A percentile compares a stretch with the other conserved stretches of the same genome.
phyloP scores from a whole-genome alignment of 1,139 yeast species.

The Meyerozyma guilliermondii region DNA sequence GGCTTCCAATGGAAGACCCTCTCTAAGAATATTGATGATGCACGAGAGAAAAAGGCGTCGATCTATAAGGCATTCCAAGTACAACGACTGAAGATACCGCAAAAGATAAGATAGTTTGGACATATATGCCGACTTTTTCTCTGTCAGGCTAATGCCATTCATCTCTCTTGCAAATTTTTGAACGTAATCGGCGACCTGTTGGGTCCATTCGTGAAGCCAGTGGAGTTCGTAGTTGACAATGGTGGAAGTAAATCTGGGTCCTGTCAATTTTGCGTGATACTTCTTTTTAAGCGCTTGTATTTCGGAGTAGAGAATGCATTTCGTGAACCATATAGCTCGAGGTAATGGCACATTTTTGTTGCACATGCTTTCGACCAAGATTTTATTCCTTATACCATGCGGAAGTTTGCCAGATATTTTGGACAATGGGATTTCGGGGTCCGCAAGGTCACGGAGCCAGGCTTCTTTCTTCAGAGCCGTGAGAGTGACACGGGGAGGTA shows the following conservation, averaged over 20 bases:
- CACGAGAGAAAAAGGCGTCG: slow-evolving; percentile 57
- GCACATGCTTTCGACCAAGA: slow-evolving; percentile 68
- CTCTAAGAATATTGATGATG: slow-evolving; percentile 52
- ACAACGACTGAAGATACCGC: slow-evolving; percentile 57
- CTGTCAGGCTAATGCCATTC: slow-evolving; percentile 19
- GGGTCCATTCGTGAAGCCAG: slow-evolving; percentile 88
- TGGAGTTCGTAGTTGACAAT: slow-evolving; percentile 43
- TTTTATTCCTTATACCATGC: slow-evolving; percentile 77
- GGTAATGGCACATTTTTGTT: slow-evolving; percentile 61
- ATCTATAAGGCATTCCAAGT: slow-evolving; percentile 64
- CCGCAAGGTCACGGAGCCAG: slow-evolving; percentile 80
- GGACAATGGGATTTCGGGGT: slow-evolving; percentile 58
- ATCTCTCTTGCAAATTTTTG: slow-evolving; percentile 46
- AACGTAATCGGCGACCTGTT: slow-evolving; percentile 60
- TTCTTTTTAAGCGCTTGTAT: slow-evolving; percentile 63
- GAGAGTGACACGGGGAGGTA: slow-evolving; percentile 83
- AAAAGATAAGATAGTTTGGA: slow-evolving; percentile 53
- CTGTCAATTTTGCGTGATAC: slow-evolving; percentile 6
- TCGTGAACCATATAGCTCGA: slow-evolving; percentile 86
- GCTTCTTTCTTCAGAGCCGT: slow-evolving; percentile 81
- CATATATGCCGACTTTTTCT: slow-evolving; percentile 43
- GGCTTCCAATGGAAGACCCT: slow-evolving; percentile 43
- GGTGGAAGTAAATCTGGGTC: slow-evolving; percentile 3
- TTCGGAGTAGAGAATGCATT: slow-evolving; percentile 83
- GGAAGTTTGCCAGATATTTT: slow-evolving; percentile 79